Conservation (phyloP, 257 asterid species). For the Hygrophila difformis region DNA sequence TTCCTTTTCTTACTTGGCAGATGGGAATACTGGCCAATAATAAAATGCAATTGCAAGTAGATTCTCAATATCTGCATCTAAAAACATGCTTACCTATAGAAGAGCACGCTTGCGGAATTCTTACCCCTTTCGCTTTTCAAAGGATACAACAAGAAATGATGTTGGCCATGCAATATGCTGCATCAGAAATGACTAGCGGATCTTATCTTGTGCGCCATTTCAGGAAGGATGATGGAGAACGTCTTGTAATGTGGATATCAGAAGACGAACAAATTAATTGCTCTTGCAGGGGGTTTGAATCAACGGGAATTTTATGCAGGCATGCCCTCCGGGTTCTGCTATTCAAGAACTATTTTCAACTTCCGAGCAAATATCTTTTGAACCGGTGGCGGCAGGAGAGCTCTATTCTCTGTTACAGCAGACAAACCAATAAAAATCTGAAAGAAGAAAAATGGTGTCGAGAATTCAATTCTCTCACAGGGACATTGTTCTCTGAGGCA, state of each 20-base stretch:
- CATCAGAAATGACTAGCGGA: conserved; percentile 53
- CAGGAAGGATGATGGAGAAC: conserved; percentile 50
- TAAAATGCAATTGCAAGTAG: conserved; percentile 31
- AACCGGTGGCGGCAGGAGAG: conserved; percentile 51
- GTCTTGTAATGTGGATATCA: conserved; percentile 47
- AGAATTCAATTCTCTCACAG: conserved; percentile 43
- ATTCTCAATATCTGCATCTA: conserved; percentile 36
- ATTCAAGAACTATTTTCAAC: conserved; percentile 52
- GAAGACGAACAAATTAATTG: conserved; percentile 63
- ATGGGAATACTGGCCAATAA: conserved; percentile 25
- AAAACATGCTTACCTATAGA: conserved; percentile 57
- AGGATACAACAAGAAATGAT: conserved; percentile 44
- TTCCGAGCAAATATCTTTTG: conserved; percentile 50
- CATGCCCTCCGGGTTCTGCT: conserved; percentile 59
- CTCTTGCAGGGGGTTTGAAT: conserved; percentile 62
- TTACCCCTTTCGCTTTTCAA: conserved; percentile 43
- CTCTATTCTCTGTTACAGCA: conserved; percentile 26
- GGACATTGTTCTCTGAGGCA: conserved; percentile 49
- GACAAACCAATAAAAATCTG: conserved; percentile 19
- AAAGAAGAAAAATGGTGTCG: conserved; percentile 44
- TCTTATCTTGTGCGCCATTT: conserved; percentile 53
- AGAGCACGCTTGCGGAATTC: conserved; percentile 43
- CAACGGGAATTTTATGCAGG: conserved; percentile 58
- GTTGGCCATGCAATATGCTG: conserved; percentile 48
- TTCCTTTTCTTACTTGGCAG: conserved; percentile 26